Conservation (phyloP, 169 alveolate genomes). For the Eimeria falciformis region DNA sequence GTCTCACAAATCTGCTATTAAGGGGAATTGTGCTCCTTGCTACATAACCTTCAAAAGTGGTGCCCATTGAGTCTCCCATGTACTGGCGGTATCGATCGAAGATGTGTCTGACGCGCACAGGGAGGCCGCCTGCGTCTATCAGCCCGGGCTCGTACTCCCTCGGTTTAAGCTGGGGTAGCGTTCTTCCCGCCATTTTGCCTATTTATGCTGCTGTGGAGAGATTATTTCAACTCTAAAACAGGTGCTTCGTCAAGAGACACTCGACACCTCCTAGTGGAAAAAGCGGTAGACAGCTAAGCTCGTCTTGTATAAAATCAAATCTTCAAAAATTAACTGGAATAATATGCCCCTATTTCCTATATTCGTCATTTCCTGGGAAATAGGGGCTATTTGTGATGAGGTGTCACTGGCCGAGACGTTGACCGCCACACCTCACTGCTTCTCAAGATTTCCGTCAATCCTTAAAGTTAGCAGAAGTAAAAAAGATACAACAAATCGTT, state of each 20-base stretch:
- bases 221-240: not conserved
- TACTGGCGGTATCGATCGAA: not conserved
- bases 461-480: no score
- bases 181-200: not conserved
- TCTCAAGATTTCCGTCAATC: no score
- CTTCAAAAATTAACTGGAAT: no score
- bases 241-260: not conserved
- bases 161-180: not conserved
- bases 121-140: constrained; percentile 2
- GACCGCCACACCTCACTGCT: no score
- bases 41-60: no score
- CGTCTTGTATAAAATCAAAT: not conserved
- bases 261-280: not conserved
- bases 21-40: no score
- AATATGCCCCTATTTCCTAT: no score
- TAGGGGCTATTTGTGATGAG: no score
- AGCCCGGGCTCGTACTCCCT: not conserved
- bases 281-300: not conserved
- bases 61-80: not conserved
- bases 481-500: no score
- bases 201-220: not conserved
- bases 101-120: constrained; percentile 9
- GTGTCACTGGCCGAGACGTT: no score
- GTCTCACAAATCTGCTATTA: no score
- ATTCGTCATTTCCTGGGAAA: no score